Base-by-base conservation (phyloP, 169 alveolate species). In the Sarcocystis neurona region DNA sequence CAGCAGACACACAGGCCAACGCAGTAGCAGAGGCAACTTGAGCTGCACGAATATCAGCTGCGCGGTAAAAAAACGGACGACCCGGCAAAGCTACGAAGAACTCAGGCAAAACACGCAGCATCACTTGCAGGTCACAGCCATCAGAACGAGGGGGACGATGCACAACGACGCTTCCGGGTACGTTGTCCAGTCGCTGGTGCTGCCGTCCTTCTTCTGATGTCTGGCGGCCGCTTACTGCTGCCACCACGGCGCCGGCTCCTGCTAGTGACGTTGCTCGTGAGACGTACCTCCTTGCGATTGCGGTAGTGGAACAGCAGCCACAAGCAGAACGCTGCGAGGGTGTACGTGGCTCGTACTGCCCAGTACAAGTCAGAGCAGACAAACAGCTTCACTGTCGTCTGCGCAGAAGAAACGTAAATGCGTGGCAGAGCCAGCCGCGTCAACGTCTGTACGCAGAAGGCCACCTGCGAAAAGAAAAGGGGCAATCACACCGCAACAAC, bases 251-350 rank as follows among this genome's bases (percentile, higher is more conserved):
- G n/a, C n/a, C n/a, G n/a, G n/a, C n/a, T n/a, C n/a, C n/a, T n/a
- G n/a, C n/a, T n/a, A n/a, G n/a, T n/a, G n/a, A n/a, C n/a, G n/a
- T n/a, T n/a, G n/a, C n/a, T n/a, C n/a, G n/a, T n/a, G n/a, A n/a
- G n/a, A n/a, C n/a, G n/a, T n/a, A 89, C 86, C 84, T 84, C 87
- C 18, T 70, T 84, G n/a, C 92, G 53, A 50, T 84, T 89, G n/a
- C 92, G 85, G 91, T 95, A 95, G 85, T 95, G 97, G 92, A 96
- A 95, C 44, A 94, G 84, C 23, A 96, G 84, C 98, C 98, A 96
- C 53, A 96, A 84, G 68, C 93, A 85, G 60, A 96, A 96, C 43
- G 96, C 95, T 34, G 94, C 92, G 68, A 92, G 82, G 2, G 95
- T 95, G 85, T 95, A 96, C 20, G 95, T 92, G 20, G 96, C 95